Conservation (phyloP, 2,329 filamentous ascomycete genomes). For the Exophiala sp. region DNA sequence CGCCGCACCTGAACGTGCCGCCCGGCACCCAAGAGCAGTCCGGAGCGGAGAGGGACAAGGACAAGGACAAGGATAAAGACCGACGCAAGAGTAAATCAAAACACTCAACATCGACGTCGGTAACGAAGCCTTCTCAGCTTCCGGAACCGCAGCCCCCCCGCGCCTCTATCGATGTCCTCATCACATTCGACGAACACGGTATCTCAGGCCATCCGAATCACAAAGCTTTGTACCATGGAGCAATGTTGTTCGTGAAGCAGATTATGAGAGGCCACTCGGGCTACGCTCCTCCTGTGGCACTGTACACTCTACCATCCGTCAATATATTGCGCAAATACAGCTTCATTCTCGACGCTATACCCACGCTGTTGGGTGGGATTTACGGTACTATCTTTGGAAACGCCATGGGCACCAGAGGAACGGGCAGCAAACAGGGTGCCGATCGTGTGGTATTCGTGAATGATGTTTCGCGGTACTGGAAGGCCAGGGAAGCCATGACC, state of each 20-base stretch:
- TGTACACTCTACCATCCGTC: conserved; percentile 78
- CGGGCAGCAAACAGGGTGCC: conserved; percentile 39
- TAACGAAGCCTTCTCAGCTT: conserved; percentile 26
- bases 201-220: conserved; percentile 92
- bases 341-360: conserved; percentile 66
- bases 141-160: conserved; percentile 42
- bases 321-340: conserved; percentile 73
- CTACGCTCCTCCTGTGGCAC: conserved; percentile 66
- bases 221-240: conserved; percentile 78
- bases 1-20: conserved; percentile 51
- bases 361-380: conserved; percentile 58
- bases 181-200: conserved; percentile 82
- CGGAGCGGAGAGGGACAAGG: conserved; percentile 9
- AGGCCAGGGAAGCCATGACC: conserved; percentile 81
- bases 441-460: conserved; percentile 64
- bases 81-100: conserved; percentile 20
- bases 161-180: conserved; percentile 66
- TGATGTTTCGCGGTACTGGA: conserved; percentile 56
- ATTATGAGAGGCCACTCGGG: conserved; percentile 59
- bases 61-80: conserved; percentile 20
- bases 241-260: conserved; percentile 61
- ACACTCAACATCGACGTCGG: conserved; percentile 9
- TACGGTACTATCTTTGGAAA: conserved; percentile 34
- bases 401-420: conserved; percentile 20
- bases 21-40: conserved; percentile 37